Evolutionary conservation across 2,329 filamentous ascomycete genomes (phyloP).

Genomic region (Colletotrichum tropicicola): DNA sequence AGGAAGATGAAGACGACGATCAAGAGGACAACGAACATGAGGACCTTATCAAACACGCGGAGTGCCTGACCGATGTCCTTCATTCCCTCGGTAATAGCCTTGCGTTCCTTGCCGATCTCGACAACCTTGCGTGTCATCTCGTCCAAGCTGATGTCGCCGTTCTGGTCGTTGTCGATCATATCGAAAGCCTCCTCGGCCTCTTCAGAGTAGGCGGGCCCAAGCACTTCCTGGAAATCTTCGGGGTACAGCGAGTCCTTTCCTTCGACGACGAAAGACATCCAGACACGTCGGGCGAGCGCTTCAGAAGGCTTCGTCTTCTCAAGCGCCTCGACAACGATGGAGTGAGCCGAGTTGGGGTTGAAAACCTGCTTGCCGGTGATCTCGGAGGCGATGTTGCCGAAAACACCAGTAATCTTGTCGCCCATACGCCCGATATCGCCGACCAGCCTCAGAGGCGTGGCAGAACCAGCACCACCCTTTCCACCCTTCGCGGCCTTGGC

Average conservation of each 20-base stretch:
- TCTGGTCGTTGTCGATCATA: constrained; percentile 84
- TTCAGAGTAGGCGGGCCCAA: constrained; percentile 75
- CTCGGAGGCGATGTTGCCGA: constrained; percentile 92
- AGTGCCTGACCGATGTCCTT: constrained; percentile 97
- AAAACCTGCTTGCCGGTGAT: constrained; percentile 96
- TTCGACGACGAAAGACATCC: constrained; percentile 98
- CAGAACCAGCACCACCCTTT: constrained; percentile 64
- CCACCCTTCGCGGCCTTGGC: constrained; percentile 57
- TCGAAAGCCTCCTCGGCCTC: constrained; percentile 89
- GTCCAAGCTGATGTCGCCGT: constrained; percentile 93
- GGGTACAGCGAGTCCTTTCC: constrained; percentile 80
- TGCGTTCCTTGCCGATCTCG: constrained; percentile 85
- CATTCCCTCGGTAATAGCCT: constrained; percentile 92
- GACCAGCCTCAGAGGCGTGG: constrained; percentile 82
- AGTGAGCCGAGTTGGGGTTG: constrained; percentile 90
- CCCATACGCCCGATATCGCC: constrained; percentile 82
- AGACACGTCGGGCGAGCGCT: constrained; percentile 91
- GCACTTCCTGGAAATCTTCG: constrained; percentile 88
- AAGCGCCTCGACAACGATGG: constrained; percentile 86
- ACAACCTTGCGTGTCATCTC: constrained; percentile 92
- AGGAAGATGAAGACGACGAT: constrained; percentile 83
- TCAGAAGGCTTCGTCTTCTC: constrained; percentile 87
- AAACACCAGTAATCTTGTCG: constrained; percentile 91
- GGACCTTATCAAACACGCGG: constrained; percentile 85
- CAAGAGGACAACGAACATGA: constrained; percentile 83